phyloP scores from a whole-genome alignment of 164 flowering plant species.

The Tetracentron sinense region DNA sequence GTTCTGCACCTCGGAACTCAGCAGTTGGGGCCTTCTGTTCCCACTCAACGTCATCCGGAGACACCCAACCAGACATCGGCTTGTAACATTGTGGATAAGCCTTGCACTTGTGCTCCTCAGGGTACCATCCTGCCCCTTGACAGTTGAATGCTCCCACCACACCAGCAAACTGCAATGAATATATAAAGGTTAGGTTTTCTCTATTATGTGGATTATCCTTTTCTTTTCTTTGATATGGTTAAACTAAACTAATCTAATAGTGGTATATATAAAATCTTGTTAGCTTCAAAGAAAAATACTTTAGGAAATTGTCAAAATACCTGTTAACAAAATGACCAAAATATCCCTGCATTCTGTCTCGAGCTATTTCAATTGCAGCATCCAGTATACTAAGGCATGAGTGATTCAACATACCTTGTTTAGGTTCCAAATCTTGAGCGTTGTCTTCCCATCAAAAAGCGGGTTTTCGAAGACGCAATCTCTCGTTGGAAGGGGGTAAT shows the following conservation, averaged over 20 bases:
- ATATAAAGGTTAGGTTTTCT: too few species aligned
- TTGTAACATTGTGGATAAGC: slow-evolving; percentile 9
- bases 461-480: slow-evolving; percentile 1
- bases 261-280: too few species aligned
- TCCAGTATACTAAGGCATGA: too few species aligned
- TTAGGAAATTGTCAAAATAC: too few species aligned
- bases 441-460: neutral
- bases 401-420: neutral
- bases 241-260: too few species aligned
- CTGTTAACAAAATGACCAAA: too few species aligned
- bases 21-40: slow-evolving; percentile 2
- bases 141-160: slow-evolving; percentile 1
- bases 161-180: neutral
- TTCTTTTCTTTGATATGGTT: too few species aligned
- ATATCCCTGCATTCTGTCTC: too few species aligned
- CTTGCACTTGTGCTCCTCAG: slow-evolving; percentile 9
- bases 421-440: slow-evolving; percentile 5
- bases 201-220: too few species aligned
- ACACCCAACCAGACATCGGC: neutral
- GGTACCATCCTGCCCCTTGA: slow-evolving; percentile 10
- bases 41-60: slow-evolving; percentile 7
- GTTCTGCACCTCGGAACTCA: neutral
- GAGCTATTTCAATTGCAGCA: too few species aligned
- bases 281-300: too few species aligned
- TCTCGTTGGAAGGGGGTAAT: neutral